Evolutionary conservation across 2,329 filamentous ascomycete species (phyloP), one percentile per base, ranked within the genome.

Genomic region (Trichoderma koningii): DNA sequence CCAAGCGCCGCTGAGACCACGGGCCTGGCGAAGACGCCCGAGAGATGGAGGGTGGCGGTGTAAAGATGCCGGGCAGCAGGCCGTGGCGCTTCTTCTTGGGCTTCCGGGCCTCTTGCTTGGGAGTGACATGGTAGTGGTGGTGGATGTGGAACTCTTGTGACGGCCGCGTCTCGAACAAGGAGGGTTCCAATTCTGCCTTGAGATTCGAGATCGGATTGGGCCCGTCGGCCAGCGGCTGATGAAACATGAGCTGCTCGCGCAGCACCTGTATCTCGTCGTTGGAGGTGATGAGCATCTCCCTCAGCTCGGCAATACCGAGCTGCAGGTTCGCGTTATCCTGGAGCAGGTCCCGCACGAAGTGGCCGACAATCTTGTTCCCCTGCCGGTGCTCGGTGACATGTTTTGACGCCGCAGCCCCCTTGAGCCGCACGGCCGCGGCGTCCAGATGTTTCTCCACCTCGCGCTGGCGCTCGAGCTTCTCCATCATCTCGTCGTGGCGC

Each of bases 241-340:
- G 92, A 53, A 87, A 85, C 67, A 89, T 77, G 28, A 98, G 81
- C 75, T 97, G 91, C 67, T 96, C 91, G 28, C 94, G 85, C 21
- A 99, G 79, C 50, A 85, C 86, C 74, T 97, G 92, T 3, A 98
- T 95, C 77, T 99, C 94, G 71, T 97, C 91, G 72, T 98, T 96
- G 3, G 94, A 97, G 74, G 87, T 93, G 72, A 92, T 85, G 23
- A 99, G 83, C 87, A 99, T 89, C 74, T 97, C 93, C 19, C 93
- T 85, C 55, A 99, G 80, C 78, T 99, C 95, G 60, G 93, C 87
- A 66, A 98, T 96, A 17, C 93, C 93, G 68, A 95, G 84, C 75
- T 99, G 95, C 51, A 99, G 80, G 70, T 92, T 97, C 10, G 93
- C 92, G 73, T 99, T 99, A 76, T 99, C 95, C 72, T 96, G 89